Evolutionary conservation across 208 protist genomes (phyloP).

Genomic region (Entamoeba invadens): DNA sequence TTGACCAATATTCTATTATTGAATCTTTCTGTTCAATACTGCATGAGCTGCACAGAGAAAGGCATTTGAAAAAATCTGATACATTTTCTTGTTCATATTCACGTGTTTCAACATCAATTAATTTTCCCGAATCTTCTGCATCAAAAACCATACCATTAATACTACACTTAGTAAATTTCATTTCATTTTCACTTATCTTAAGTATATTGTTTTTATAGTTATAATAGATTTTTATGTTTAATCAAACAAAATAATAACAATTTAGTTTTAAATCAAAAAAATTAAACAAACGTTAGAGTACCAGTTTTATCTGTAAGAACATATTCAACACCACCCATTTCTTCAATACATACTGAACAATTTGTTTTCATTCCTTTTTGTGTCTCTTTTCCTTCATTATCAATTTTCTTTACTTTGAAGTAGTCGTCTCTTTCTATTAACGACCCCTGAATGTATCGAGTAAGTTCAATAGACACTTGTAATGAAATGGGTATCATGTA

Average conservation of each 20-base stretch:
- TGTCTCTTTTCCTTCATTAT: not conserved
- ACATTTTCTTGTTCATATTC: not conserved
- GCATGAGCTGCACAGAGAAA: not conserved
- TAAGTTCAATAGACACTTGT: slow-evolving; percentile 2
- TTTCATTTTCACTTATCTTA: slow-evolving; percentile 36
- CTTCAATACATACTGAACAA: not conserved
- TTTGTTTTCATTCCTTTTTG: not conserved
- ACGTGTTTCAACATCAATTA: not conserved
- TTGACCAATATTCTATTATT: not conserved
- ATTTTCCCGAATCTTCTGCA: not conserved
- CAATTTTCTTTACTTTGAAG: not conserved
- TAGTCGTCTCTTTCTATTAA: slow-evolving; percentile 3
- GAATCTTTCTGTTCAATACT: not conserved
- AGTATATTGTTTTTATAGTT: not conserved
- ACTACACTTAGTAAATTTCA: slow-evolving; percentile 26
- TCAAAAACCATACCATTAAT: not conserved
- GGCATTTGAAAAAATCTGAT: not conserved
- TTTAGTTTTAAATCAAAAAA: not conserved
- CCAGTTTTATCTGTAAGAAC: slow-evolving; percentile 62
- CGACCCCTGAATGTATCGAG: not conserved
- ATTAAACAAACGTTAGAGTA: slow-evolving; percentile 44
- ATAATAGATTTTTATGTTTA: not conserved
- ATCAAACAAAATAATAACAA: not conserved
- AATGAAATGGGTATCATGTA: slow-evolving; percentile 20
- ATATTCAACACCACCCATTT: slow-evolving; percentile 33